These are phyloP conservation scores for Viola odorata DNA, from an alignment of 345 rosid genomes.

Conservation along the genomic window DNA sequence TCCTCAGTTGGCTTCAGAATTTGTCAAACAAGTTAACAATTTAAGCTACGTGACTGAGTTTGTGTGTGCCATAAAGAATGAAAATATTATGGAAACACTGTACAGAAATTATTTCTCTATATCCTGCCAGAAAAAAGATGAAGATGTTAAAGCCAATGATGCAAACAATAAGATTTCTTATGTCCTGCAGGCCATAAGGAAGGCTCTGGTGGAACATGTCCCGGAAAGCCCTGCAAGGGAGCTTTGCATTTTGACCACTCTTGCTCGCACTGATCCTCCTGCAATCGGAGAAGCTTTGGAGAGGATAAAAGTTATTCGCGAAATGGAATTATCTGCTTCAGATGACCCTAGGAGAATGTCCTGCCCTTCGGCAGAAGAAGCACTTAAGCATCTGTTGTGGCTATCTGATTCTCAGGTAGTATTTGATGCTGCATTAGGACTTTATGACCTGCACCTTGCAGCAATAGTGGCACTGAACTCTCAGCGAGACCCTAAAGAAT, in stretches of 20 bases:
- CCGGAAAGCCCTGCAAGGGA: conserved; percentile 87
- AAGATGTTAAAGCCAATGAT: conserved; percentile 36
- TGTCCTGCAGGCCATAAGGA: conserved; percentile 75
- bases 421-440: conserved; percentile 92
- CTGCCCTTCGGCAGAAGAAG: conserved; percentile 91
- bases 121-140: conserved; percentile 35
- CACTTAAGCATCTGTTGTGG: conserved; percentile 90
- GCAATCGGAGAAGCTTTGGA: conserved; percentile 76
- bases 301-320: conserved; percentile 86
- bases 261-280: conserved; percentile 91
- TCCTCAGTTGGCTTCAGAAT: conserved; percentile 64
- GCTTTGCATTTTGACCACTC: conserved; percentile 89
- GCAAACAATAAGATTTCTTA: conserved; percentile 61
- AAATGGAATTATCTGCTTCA: conserved; percentile 65
- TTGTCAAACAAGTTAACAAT: conserved; percentile 75
- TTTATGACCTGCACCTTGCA: conserved; percentile 91
- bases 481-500: conserved; percentile 93
- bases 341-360: conserved; percentile 46
- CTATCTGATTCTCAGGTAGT: conserved; percentile 88
- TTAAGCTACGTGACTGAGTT: conserved; percentile 86
- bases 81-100: conserved; percentile 63
- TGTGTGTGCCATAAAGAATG: conserved; percentile 79
- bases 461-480: conserved; percentile 98
- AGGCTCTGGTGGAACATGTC: conserved; percentile 68
- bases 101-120: conserved; percentile 46